Evolutionary conservation across 1,139 yeast genomes (phyloP).

Genomic region (Saccharomyces pastorianus): DNA sequence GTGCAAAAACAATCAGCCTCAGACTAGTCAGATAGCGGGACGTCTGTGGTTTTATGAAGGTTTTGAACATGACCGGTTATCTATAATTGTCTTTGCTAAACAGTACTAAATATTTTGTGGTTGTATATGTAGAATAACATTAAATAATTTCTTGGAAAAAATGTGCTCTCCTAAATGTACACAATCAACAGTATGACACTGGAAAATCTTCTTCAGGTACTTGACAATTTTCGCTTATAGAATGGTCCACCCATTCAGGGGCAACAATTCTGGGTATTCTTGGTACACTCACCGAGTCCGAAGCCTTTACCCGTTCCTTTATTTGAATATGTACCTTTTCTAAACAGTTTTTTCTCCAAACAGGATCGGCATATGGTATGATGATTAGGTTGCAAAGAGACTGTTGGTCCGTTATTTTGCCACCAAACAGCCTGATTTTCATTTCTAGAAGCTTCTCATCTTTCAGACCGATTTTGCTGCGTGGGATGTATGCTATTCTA

Average conservation of each 20-base stretch:
- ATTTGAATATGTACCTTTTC: constrained; percentile 20
- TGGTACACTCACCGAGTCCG: constrained; percentile 8
- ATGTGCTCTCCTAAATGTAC: background rate
- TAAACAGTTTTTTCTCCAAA: constrained; percentile 1
- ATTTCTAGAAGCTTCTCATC: constrained; percentile 6
- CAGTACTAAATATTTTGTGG: background rate
- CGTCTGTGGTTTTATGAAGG: too few species aligned
- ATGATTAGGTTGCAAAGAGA: constrained; percentile 24
- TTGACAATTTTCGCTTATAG: constrained; percentile 36
- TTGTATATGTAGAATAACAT: background rate
- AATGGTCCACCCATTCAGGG: constrained; percentile 37
- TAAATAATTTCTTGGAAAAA: background rate
- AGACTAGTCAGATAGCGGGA: background rate
- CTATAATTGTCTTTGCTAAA: background rate
- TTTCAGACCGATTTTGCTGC: background rate
- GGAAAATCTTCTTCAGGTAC: constrained; percentile 41
- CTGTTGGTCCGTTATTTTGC: constrained; percentile 14
- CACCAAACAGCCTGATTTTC: constrained; percentile 26
- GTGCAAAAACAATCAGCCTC: background rate
- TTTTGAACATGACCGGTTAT: background rate
- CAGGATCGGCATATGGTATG: constrained; percentile 9
- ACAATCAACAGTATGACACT: constrained; percentile 5
- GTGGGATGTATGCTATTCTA: constrained; percentile 9
- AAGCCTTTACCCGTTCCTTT: constrained; percentile 18
- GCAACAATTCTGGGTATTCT: constrained; percentile 44